These are phyloP conservation scores for Plasmopara viticola DNA, from an alignment of 352 stramenopile genomes.

Conservation along the genomic window DNA sequence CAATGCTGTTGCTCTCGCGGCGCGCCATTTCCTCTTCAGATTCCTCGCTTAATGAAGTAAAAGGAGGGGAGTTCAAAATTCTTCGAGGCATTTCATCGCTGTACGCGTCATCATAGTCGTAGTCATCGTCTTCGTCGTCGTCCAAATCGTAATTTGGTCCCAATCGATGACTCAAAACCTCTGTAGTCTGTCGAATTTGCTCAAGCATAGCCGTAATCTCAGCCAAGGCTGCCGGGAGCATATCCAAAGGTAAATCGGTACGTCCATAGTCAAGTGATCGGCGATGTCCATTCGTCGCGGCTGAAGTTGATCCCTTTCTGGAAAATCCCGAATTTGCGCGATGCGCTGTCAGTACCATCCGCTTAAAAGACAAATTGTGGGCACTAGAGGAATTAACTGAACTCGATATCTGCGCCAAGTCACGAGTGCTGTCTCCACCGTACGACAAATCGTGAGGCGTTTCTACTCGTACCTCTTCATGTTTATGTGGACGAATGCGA, in stretches of 20 bases:
- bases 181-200: constrained; percentile 63
- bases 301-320: constrained; percentile 4
- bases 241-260: constrained; percentile 39
- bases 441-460: constrained; percentile 4
- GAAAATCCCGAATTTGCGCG: constrained; percentile 6
- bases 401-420: constrained; percentile 22
- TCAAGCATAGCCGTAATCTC: constrained; percentile 68
- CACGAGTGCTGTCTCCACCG: constrained; percentile 17
- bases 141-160: constrained; percentile 26
- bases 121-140: constrained; percentile 44
- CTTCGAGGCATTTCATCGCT: constrained; percentile 11
- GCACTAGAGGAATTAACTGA: constrained; percentile 6
- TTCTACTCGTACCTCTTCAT: constrained; percentile 12
- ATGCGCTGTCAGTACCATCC: neutral
- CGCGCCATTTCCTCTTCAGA: constrained; percentile 54
- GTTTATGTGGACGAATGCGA: constrained; percentile 18
- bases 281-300: constrained; percentile 5
- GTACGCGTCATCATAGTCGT: constrained; percentile 32
- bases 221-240: constrained; percentile 48
- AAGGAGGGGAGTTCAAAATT: constrained; percentile 9
- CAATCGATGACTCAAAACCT: constrained; percentile 43
- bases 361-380: constrained; percentile 15
- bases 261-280: constrained; percentile 29
- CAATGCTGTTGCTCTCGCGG: constrained; percentile 50
- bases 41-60: constrained; percentile 45